Evolutionary conservation across 2,329 filamentous ascomycete genomes (phyloP), one percentile per base, ranked within the genome.

Genomic region (Pyrenophora seminiperda): DNA sequence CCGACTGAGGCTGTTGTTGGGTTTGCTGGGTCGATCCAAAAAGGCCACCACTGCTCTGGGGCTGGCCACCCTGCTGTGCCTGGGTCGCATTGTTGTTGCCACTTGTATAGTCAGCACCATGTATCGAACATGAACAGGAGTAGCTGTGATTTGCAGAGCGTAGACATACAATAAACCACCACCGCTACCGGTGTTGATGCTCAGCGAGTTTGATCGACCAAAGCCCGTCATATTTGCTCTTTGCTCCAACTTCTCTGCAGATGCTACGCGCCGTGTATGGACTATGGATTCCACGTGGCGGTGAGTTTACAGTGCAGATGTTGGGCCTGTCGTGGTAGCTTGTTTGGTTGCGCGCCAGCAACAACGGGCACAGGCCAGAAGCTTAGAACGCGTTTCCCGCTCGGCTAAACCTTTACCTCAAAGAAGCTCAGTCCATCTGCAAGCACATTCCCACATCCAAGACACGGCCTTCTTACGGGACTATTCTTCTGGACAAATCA

Each of bases 151-250:
- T 3, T 7, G 7, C 17, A 32, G 14, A 13, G 19, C 38, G 29
- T 7, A 19, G 20, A 72, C 77, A 70, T 70, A 79, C 78, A 79
- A 79, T 37, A 78, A 69, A 43, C 75, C 75, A 65, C 77, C 65
- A 19, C 49, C 49, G 13, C 42, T 34, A 22, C 76, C 76, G 15
- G 81, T 83, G 62, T 83, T 84, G 62, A 83, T 77, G 51, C 76
- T 80, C 64, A 83, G 71, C 49, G 76, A 77, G 62, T 79, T 78
- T 18, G 76, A 78, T 38, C 77, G 72, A 36, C 76, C 76, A 58
- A 79, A 76, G 34, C 75, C 75, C 63, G 76, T 61, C 70, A 74
- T 74, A 3, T 55, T 14, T 39, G 27, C 36, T 74, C 5, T 55
- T 14, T 39, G 27, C 36, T 58, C 32, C 9, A 17, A 14, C 18